Evolutionary conservation across 306 rosid genomes (phyloP), one percentile per base, ranked within the genome.

Genomic region (Begonia fuchsioides): DNA sequence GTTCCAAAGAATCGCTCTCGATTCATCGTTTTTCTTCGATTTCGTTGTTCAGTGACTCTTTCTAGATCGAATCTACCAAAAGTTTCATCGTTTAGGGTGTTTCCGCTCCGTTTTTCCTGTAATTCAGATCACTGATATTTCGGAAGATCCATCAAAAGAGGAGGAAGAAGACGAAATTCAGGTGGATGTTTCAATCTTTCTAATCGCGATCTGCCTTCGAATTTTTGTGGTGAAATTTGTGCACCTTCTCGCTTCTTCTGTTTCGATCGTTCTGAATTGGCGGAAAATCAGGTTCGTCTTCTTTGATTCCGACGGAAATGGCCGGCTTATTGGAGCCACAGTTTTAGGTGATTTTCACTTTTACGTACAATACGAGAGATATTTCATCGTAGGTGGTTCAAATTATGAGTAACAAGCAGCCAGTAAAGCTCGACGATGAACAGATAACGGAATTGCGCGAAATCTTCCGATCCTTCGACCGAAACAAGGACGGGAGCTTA

Each of bases 401-500:
- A 55, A 26, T 26, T 12, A 83, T 81, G 95, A 83, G 72, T 72
- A 62, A 64, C 56, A 76, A 76, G 63, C 69, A 75, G 50, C 62
- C 61, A 49, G 81, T 76, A 53, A 77, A 76, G 32, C 47, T 88
- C 35, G 97, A 81, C 70, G 87, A 84, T 14, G 92, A 76, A 9
- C 94, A 90, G 47, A 76, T 90, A 32, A 79, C 92, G 0, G 92
- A 90, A 66, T 48, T 90, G 35, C 69, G 92, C 0, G 82, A 84
- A 49, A 84, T 84, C 15, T 90, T 90, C 70, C 76, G 94, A 11
- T 74, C 95, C 1, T 90, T 90, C 15, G 97, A 90, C 56, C 70
- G 85, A 52, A 81, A 84, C 74, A 90, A 90, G 54, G 93, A 90
- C 51, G 97, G 97, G 3, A 76, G 93, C 62, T 66, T 90, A 9